A percentile compares a stretch with the other conserved stretches of the same genome.
Conservation (phyloP, 192 early-diverging fungal species). For the Coemansia asiatica region DNA sequence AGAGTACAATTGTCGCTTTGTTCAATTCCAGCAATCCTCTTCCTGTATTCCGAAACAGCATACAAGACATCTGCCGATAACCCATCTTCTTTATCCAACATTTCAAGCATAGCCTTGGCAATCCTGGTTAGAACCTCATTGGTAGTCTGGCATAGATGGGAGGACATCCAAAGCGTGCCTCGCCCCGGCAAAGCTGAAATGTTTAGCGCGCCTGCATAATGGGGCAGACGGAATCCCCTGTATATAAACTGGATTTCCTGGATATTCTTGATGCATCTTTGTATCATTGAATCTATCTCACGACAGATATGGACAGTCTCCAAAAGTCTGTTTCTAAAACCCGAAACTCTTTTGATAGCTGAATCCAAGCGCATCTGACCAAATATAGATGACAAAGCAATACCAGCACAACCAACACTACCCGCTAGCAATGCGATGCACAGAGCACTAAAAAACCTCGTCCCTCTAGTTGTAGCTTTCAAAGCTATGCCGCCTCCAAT, state of each 20-base stretch:
- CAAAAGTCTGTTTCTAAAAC: background rate
- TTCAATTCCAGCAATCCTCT: background rate
- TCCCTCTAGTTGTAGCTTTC: background rate
- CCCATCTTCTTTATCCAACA: background rate
- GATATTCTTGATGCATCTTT: slow-evolving; percentile 26
- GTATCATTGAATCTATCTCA: slow-evolving; percentile 18
- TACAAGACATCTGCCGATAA: background rate
- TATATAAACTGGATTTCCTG: slow-evolving; percentile 36
- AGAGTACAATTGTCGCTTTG: slow-evolving; percentile 19
- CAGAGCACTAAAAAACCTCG: background rate
- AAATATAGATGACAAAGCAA: background rate
- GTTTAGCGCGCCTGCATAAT: background rate
- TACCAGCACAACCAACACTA: background rate
- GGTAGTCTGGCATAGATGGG: slow-evolving; percentile 19
- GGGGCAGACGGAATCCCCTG: slow-evolving; percentile 25
- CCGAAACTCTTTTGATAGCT: background rate
- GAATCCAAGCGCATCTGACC: background rate
- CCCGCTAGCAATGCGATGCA: background rate
- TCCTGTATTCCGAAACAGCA: slow-evolving; percentile 2
- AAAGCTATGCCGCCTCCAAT: background rate
- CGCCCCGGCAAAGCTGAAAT: slow-evolving; percentile 11
- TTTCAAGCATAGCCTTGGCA: background rate
- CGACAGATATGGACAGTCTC: slow-evolving; percentile 11
- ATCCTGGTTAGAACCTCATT: slow-evolving; percentile 1
- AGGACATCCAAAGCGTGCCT: slow-evolving; percentile 15